Conservation (phyloP, 306 rosid genomes). For the Phaseolus lunatus region DNA sequence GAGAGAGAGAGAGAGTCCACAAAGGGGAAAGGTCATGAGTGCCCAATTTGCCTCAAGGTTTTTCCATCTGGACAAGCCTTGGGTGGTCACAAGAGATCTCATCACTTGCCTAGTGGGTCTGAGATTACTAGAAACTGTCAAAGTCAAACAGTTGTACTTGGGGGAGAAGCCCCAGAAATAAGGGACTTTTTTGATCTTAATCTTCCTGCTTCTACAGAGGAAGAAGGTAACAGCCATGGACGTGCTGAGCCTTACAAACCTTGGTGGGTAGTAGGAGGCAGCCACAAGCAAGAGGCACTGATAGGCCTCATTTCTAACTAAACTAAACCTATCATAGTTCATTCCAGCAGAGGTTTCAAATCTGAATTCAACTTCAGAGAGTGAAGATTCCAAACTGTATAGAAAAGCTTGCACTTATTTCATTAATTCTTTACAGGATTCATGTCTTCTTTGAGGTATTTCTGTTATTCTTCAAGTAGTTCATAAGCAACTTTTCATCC, state of each 20-base stretch:
- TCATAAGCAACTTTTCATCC: slow-evolving; percentile 31
- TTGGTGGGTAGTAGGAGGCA: slow-evolving; percentile 64
- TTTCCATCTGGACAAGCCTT: slow-evolving; percentile 90
- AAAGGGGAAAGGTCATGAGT: slow-evolving; percentile 68
- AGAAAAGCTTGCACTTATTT: slow-evolving; percentile 62
- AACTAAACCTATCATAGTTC: slow-evolving; percentile 40
- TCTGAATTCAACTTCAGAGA: slow-evolving; percentile 41
- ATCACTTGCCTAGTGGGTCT: slow-evolving; percentile 50
- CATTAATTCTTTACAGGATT: slow-evolving; percentile 74
- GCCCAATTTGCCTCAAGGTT: slow-evolving; percentile 79
- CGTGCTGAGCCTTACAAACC: slow-evolving; percentile 52
- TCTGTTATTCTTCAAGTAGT: slow-evolving; percentile 53
- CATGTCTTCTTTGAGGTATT: slow-evolving; percentile 47
- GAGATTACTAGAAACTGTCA: slow-evolving; percentile 49
- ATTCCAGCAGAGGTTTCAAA: slow-evolving; percentile 25
- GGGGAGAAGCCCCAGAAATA: slow-evolving; percentile 59
- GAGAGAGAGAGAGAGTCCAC: slow-evolving; percentile 35
- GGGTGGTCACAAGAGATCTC: slow-evolving; percentile 98
- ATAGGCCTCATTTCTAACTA: slow-evolving; percentile 56
- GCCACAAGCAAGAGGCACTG: slow-evolving; percentile 55
- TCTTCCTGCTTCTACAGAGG: slow-evolving; percentile 82
- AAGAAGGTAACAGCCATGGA: slow-evolving; percentile 50
- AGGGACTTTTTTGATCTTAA: slow-evolving; percentile 87
- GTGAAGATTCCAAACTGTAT: slow-evolving; percentile 61
- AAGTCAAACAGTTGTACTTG: slow-evolving; percentile 39